Base-by-base conservation (phyloP, 1,284 basidiomycete genomes). In the Tylopilus orsonianus region DNA sequence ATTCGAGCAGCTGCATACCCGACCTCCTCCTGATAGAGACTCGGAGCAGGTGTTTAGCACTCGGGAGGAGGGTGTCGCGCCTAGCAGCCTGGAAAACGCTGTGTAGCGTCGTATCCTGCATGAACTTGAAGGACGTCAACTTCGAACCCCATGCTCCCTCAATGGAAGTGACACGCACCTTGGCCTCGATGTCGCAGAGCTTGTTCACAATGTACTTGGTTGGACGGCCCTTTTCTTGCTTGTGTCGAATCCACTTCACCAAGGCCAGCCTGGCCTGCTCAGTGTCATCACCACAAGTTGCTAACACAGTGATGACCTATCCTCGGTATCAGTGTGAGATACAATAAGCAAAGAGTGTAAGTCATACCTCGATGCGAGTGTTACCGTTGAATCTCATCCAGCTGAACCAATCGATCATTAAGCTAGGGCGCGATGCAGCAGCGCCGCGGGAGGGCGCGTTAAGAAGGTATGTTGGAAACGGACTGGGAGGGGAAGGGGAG, bases 241-340 rank as follows among this genome's bases (percentile, higher is more conserved):
- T 41, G 29, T 20, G 40, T 32, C 29, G 40, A 19, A 41, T 32
- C 27, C 29, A 41, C 20, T 1, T 41, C 14, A 41, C 14, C 10
- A 41, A 8, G 20, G 40, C 26, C 9, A 14, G 40, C 19, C 22
- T 41, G 13, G 40, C 40, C 19, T 8, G n/a, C 3, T 41, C 27
- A 20, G 13, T 41, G 29, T 14, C 29, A 22, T 50, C 48, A 5
- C 64, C 64, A 30, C 67, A 66, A 18, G 65, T 69, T 0, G 64
- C 67, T n/a, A 66, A 47, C 26, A 67, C 65, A 8, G 64, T 7
- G 35, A 69, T 55, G 46, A 66, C 67, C 64, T 66, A 30, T 30
- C 4, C 4, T 14, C 14, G 29, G 29, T 14, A 14, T 30, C 4
- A 30, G 29, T 14, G 8, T 4, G 29, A 30, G 14, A 30, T 14